A percentile compares a stretch with the other conserved stretches of the same genome.
These are phyloP conservation scores for Gloeophyllum trabeum DNA, from an alignment of 768 basidiomycete species.

Conservation along the genomic window DNA sequence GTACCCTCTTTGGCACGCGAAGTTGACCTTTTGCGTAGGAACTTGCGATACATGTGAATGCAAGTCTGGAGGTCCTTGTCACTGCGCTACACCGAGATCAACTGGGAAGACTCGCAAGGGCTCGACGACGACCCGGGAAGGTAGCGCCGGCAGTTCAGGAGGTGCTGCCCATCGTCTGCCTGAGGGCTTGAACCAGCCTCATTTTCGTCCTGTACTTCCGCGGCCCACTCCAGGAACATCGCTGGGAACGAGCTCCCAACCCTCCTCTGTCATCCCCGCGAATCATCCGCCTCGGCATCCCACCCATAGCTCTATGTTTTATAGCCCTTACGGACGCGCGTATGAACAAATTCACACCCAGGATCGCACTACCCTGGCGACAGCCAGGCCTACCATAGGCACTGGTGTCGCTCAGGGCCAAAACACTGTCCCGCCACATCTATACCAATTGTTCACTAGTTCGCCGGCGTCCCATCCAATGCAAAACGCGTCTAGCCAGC, in stretches of 20 bases:
- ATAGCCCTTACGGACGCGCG: constrained; percentile 60
- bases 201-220: background rate
- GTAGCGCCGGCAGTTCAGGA: background rate
- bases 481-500: too few species aligned
- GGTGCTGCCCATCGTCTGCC: background rate
- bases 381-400: background rate
- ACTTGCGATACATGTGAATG: constrained; percentile 23
- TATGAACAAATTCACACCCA: constrained; percentile 37
- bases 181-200: background rate
- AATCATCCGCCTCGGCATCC: constrained; percentile 31
- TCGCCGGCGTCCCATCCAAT: background rate
- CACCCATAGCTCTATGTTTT: constrained; percentile 22
- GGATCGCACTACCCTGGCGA: constrained; percentile 11
- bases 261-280: constrained; percentile 26
- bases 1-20: background rate
- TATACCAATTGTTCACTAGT: background rate
- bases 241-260: background rate
- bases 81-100: constrained; percentile 38
- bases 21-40: background rate
- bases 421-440: background rate
- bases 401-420: background rate
- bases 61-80: constrained; percentile 34
- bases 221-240: background rate
- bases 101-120: constrained; percentile 5
- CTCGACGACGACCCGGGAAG: constrained; percentile 1